A percentile compares a stretch with the other conserved stretches of the same genome.
Evolutionary conservation across 2,329 filamentous ascomycete genomes (phyloP).

Genomic region (Nothomitra cinnamomea): DNA sequence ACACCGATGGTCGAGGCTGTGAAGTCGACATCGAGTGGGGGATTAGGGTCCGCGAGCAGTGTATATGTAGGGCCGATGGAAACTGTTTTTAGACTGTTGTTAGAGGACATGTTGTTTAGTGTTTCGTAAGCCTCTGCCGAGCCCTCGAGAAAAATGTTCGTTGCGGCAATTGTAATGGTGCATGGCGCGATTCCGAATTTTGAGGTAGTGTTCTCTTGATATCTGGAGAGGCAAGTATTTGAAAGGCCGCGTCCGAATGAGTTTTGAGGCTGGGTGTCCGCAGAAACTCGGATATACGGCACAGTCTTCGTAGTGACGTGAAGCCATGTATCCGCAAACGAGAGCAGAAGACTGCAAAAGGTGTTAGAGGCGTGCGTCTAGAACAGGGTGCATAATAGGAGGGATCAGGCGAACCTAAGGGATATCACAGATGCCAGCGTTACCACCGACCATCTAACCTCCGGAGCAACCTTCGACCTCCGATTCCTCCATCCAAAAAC

Average conservation of each 20-base stretch:
- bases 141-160: background rate
- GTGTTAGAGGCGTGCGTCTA: background rate
- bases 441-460: background rate
- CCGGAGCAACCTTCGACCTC: background rate
- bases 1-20: slow-evolving; percentile 11
- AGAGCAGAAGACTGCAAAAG: slow-evolving; percentile 9
- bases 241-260: slow-evolving; percentile 4
- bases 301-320: slow-evolving; percentile 15
- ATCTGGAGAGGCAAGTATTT: background rate
- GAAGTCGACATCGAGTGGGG: slow-evolving; percentile 9
- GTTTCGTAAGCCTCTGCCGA: background rate
- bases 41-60: slow-evolving; percentile 8
- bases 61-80: slow-evolving; percentile 6
- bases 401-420: background rate
- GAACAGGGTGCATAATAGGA: background rate
- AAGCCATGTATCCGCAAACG: slow-evolving; percentile 15
- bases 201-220: background rate
- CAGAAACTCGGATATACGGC: slow-evolving; percentile 8
- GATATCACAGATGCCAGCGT: background rate
- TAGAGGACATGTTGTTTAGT: slow-evolving; percentile 5
- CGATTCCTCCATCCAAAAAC: slow-evolving; percentile 9
- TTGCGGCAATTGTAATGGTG: background rate
- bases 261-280: background rate
- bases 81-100: slow-evolving; percentile 3
- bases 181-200: background rate